phyloP scores from a whole-genome alignment of 116 monocot species.

The Thalassia testudinum region DNA sequence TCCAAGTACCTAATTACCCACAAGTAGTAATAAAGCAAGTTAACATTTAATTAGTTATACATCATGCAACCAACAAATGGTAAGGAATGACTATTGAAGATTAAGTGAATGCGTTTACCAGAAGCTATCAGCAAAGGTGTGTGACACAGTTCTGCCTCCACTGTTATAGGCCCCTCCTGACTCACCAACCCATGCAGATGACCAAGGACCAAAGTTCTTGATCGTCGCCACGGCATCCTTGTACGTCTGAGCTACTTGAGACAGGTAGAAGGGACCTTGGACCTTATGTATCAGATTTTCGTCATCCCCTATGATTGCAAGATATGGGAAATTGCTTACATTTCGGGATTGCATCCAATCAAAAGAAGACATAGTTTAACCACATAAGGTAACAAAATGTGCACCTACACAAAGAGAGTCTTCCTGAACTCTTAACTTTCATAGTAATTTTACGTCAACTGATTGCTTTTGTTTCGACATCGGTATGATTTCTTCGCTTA shows the following conservation, averaged over 20 bases:
- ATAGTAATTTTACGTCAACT: too few species aligned
- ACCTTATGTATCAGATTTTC: constrained; percentile 27
- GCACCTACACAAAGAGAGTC: too few species aligned
- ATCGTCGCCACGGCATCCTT: constrained; percentile 38
- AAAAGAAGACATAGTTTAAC: too few species aligned
- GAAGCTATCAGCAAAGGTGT: constrained; percentile 61
- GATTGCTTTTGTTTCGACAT: too few species aligned
- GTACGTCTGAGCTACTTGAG: constrained; percentile 26
- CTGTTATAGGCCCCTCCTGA: constrained; percentile 74
- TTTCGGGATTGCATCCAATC: too few species aligned
- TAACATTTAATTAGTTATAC: not conserved
- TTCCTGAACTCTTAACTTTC: too few species aligned
- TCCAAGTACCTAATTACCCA: constrained; percentile 49
- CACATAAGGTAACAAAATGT: too few species aligned
- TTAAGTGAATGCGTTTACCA: constrained; percentile 19
- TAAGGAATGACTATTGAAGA: too few species aligned
- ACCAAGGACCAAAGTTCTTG: constrained; percentile 51
- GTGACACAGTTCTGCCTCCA: constrained; percentile 45
- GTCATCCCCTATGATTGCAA: constrained; percentile 26
- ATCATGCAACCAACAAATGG: too few species aligned
- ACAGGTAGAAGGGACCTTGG: constrained; percentile 29
- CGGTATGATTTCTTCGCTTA: too few species aligned
- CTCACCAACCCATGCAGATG: constrained; percentile 82
- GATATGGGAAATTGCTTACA: not conserved
- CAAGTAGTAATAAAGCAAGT: not conserved